Evolutionary conservation across 2,329 filamentous ascomycete genomes (phyloP), one percentile per base, ranked within the genome.

Genomic region (Fusarium vanettenii): DNA sequence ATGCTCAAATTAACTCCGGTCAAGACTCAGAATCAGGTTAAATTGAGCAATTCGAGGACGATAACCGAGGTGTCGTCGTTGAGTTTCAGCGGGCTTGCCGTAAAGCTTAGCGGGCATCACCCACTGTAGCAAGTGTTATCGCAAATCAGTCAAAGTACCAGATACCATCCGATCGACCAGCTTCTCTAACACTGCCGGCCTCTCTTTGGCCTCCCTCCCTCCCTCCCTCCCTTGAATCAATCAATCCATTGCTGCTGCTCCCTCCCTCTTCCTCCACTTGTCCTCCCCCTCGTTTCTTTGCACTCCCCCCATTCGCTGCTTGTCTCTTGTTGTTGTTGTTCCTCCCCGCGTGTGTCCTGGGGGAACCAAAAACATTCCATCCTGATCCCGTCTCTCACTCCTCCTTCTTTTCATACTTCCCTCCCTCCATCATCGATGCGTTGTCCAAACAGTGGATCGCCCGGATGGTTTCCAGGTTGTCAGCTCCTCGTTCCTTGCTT

Each of bases 401-500:
- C 35, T 37, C 22, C 56, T 27, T 39, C 33, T 39, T 27, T 29
- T 59, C 20, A 41, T 20, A 20, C 56, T 27, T 37, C 33, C 33
- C 33, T 39, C 25, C 16, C 45, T 68, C 63, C 63, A 59, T 75
- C 63, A 59, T 75, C 65, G 72, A 74, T 74, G 69, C 43, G 65
- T 56, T 74, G 72, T 61, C 25, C 60, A 37, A 61, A 52, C 66
- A 64, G 72, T 64, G 69, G 72, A 72, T 73, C 63, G 27, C 60
- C 72, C 72, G 72, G 61, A 45, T 61, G 68, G 72, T 74, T 74
- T 73, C 69, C 72, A 60, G 43, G 69, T 64, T 62, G 69, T 66
- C 45, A 63, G 63, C 66, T 66, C 69, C 63, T 73, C 69, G 62
- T 73, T 75, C 72, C 72, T 75, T 75, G 72, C 61, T 75, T 75